These are phyloP conservation scores for Leccinum subgranulosum DNA, from an alignment of 768 basidiomycete genomes.

Conservation along the genomic window DNA sequence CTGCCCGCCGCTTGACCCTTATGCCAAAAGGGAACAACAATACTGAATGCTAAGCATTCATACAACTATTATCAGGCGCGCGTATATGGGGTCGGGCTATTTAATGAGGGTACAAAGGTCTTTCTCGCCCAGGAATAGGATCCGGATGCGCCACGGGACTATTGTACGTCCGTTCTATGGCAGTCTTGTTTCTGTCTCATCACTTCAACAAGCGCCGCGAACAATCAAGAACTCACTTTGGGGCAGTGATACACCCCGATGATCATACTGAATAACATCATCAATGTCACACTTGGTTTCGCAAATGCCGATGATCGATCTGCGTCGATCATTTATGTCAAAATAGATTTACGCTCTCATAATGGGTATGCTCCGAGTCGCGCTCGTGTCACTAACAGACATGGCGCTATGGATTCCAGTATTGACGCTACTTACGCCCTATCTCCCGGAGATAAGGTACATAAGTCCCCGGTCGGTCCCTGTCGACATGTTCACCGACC, in stretches of 20 bases:
- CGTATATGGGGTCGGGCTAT: not conserved
- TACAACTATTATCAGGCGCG: slow-evolving; percentile 43
- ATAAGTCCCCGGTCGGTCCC: not conserved
- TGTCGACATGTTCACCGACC: not conserved
- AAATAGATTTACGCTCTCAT: no score
- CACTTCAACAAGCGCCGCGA: slow-evolving; percentile 48
- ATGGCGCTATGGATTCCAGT: slow-evolving; percentile 41
- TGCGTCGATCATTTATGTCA: no score
- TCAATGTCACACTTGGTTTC: slow-evolving; percentile 44
- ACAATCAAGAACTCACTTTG: slow-evolving; percentile 54
- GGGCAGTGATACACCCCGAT: slow-evolving; percentile 58
- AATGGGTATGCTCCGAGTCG: no score
- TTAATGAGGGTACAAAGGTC: slow-evolving; percentile 31
- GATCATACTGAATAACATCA: slow-evolving; percentile 56
- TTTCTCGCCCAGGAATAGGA: slow-evolving; percentile 49
- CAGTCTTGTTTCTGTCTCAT: slow-evolving; percentile 42
- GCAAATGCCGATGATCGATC: slow-evolving; percentile 21
- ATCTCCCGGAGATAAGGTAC: slow-evolving; percentile 50
- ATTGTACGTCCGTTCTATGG: slow-evolving; percentile 45
- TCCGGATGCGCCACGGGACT: slow-evolving; percentile 48
- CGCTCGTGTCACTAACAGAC: slow-evolving; percentile 21
- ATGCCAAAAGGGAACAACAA: no score
- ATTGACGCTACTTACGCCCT: slow-evolving; percentile 41
- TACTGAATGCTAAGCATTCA: slow-evolving; percentile 7
- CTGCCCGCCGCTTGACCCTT: no score